Evolutionary conservation across 73 alveolate species (phyloP).

Genomic region (Paramecium pentaurelia): DNA sequence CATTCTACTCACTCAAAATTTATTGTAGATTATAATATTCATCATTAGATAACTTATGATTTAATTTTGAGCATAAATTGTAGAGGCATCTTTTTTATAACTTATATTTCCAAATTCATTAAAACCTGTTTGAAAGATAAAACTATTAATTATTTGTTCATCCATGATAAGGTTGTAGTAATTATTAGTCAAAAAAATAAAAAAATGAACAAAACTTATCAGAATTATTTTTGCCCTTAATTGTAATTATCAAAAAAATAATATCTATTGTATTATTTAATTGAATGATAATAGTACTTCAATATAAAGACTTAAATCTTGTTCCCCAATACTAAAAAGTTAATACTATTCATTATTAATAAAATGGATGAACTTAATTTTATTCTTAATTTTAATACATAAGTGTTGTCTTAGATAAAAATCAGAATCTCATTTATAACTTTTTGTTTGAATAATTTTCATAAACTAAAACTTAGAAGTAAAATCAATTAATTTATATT

Average conservation of each 20-base stretch:
- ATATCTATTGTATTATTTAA: not conserved
- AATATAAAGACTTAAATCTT: slow-evolving; percentile 24
- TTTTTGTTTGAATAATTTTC: slow-evolving; percentile 36
- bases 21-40: not conserved
- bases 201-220: slow-evolving; percentile 9
- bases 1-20: not conserved
- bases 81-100: slow-evolving; percentile 47
- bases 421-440: slow-evolving; percentile 48
- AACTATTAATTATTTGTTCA: slow-evolving; percentile 1
- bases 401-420: slow-evolving; percentile 39
- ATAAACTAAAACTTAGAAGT: not conserved
- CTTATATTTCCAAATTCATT: not conserved
- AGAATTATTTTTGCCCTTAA: not conserved
- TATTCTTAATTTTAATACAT: slow-evolving; percentile 34
- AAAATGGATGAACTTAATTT: not conserved
- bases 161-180: slow-evolving; percentile 42
- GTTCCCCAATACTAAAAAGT: slow-evolving; percentile 62
- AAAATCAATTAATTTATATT: not conserved
- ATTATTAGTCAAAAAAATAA: not conserved
- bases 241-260: not conserved
- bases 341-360: slow-evolving; percentile 28
- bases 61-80: not conserved
- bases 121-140: not conserved
- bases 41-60: too few species aligned
- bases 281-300: not conserved